Evolutionary conservation across 345 rosid genomes (phyloP).

Genomic region (Melaleuca alternifolia): DNA sequence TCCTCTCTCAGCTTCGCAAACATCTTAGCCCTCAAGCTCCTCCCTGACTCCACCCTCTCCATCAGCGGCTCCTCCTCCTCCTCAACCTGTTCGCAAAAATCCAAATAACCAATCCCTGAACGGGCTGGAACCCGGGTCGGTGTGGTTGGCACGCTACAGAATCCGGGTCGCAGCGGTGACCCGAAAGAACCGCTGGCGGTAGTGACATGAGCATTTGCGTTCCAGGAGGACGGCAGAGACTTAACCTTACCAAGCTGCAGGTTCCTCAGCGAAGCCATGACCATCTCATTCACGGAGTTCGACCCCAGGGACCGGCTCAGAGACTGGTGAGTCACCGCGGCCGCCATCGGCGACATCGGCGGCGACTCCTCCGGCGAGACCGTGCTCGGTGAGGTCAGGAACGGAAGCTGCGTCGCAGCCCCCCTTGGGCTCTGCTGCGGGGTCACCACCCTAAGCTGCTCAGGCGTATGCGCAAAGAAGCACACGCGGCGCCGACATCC

Average conservation of each 20-base stretch:
- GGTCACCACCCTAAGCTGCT: slow-evolving; percentile 50
- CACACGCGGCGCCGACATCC: slow-evolving; percentile 67
- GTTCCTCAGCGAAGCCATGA: slow-evolving; percentile 46
- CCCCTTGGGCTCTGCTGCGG: slow-evolving; percentile 47
- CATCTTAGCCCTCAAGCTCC: slow-evolving; percentile 52
- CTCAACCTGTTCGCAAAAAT: slow-evolving; percentile 32
- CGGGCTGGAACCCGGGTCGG: slow-evolving; percentile 32
- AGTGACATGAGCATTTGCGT: neutral
- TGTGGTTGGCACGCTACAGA: slow-evolving; percentile 46
- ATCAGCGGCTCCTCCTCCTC: slow-evolving; percentile 56
- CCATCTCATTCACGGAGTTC: slow-evolving; percentile 41
- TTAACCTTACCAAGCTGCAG: slow-evolving; percentile 58
- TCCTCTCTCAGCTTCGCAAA: slow-evolving; percentile 67
- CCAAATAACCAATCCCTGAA: slow-evolving; percentile 20
- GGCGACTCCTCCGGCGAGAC: slow-evolving; percentile 28
- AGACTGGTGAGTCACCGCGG: slow-evolving; percentile 33
- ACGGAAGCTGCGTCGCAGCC: slow-evolving; percentile 17
- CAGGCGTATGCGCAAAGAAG: slow-evolving; percentile 87
- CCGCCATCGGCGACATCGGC: slow-evolving; percentile 42
- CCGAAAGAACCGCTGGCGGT: slow-evolving; percentile 19
- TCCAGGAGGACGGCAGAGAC: slow-evolving; percentile 36
- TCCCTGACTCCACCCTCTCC: slow-evolving; percentile 85
- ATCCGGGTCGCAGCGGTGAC: slow-evolving; percentile 45
- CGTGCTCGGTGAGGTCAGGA: slow-evolving; percentile 9
- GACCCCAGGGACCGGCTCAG: slow-evolving; percentile 42